Conservation (phyloP, 805 yeast genomes). For the Millerozyma acaciae region DNA sequence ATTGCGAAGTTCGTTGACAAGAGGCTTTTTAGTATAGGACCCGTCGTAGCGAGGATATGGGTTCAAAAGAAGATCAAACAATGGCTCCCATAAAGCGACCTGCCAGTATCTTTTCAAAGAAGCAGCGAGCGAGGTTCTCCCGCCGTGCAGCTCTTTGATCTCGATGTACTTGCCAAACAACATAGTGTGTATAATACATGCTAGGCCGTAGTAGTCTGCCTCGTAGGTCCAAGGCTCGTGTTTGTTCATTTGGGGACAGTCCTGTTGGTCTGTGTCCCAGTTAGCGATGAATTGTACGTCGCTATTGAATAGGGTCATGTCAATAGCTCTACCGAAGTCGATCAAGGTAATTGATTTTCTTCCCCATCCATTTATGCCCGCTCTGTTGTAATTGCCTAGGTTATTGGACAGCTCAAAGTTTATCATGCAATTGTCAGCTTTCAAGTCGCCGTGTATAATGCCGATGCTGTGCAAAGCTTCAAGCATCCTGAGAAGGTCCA, state of each 20-base stretch:
- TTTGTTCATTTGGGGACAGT: slow-evolving; percentile 66
- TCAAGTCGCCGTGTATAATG: slow-evolving; percentile 80
- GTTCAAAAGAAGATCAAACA: slow-evolving; percentile 64
- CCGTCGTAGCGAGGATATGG: slow-evolving; percentile 31
- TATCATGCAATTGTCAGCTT: slow-evolving; percentile 84
- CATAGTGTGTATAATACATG: slow-evolving; percentile 67
- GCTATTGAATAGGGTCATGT: slow-evolving; percentile 50
- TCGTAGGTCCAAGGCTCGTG: slow-evolving; percentile 69
- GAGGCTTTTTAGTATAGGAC: slow-evolving; percentile 33
- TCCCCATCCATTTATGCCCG: slow-evolving; percentile 45
- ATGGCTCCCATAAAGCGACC: slow-evolving; percentile 59
- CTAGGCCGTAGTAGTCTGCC: slow-evolving; percentile 81
- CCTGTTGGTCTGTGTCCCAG: slow-evolving; percentile 63
- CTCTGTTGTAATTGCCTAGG: slow-evolving; percentile 22
- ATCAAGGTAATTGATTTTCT: slow-evolving; percentile 58
- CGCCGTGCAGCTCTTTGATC: slow-evolving; percentile 23
- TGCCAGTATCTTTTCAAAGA: slow-evolving; percentile 75
- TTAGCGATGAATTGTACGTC: slow-evolving; percentile 52
- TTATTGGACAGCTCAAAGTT: slow-evolving; percentile 33
- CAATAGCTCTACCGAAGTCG: slow-evolving; percentile 82
- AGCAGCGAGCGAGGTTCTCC: slow-evolving; percentile 34
- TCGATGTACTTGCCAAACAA: slow-evolving; percentile 66
- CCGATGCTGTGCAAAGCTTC: slow-evolving; percentile 60
- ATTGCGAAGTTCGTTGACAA: slow-evolving; percentile 28
- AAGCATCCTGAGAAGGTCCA: slow-evolving; percentile 58